Conservation (phyloP, 768 basidiomycete species). For the Lyophyllum atratum region DNA sequence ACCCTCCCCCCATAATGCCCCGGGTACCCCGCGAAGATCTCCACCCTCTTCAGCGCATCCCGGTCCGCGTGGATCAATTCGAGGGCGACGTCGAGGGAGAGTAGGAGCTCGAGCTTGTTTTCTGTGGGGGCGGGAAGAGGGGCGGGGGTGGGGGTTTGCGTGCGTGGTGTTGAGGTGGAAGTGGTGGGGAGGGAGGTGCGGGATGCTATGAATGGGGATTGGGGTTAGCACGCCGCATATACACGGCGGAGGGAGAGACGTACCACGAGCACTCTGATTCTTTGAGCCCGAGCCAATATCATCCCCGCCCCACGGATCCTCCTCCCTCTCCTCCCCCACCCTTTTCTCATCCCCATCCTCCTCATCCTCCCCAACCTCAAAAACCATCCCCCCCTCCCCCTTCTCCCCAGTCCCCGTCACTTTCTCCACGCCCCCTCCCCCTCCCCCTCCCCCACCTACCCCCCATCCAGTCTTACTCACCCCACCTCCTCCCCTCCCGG, state of each 20-base stretch:
- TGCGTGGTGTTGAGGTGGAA: background rate
- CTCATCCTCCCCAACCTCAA: constrained; percentile 47
- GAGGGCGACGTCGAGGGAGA: constrained; percentile 89
- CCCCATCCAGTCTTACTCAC: constrained; percentile 23
- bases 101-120: constrained; percentile 74
- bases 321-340: constrained; percentile 15
- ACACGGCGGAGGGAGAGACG: background rate
- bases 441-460: constrained; percentile 16
- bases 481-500: constrained; percentile 10
- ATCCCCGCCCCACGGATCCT: constrained; percentile 10
- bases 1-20: constrained; percentile 87
- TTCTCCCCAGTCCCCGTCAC: constrained; percentile 10
- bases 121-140: background rate
- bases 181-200: constrained; percentile 5
- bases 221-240: too few species aligned
- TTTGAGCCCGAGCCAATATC: background rate
- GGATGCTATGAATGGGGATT: background rate
- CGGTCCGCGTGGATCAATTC: constrained; percentile 93
- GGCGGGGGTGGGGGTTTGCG: constrained; percentile 4
- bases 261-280: constrained; percentile 3
- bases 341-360: constrained; percentile 15
- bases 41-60: constrained; percentile 88
- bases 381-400: constrained; percentile 44
- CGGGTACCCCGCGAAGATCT: constrained; percentile 88
- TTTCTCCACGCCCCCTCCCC: background rate